Evolutionary conservation across 1,284 basidiomycete genomes (phyloP).

Genomic region (Xerocomus amazonicus): DNA sequence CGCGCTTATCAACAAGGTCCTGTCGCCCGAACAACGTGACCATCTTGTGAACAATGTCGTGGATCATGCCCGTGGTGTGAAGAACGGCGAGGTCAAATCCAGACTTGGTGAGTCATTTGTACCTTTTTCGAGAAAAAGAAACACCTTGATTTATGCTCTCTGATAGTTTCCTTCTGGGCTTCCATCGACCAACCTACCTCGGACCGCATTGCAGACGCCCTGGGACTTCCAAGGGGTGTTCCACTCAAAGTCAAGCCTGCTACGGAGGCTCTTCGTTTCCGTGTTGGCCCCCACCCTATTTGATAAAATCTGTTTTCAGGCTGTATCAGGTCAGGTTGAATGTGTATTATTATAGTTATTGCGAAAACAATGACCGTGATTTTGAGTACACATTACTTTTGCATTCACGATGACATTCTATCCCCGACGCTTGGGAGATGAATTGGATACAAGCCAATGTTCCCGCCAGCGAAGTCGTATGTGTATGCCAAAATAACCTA

Average conservation of each 20-base stretch:
- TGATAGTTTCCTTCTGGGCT: constrained; percentile 74
- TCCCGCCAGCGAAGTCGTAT: too few species aligned
- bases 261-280: constrained; percentile 53
- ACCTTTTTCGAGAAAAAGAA: too few species aligned
- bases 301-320: constrained; percentile 4
- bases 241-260: constrained; percentile 67
- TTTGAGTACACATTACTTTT: too few species aligned
- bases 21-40: constrained; percentile 63
- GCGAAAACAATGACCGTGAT: too few species aligned
- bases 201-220: constrained; percentile 69
- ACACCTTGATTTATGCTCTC: constrained; percentile 3
- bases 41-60: constrained; percentile 78
- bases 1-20: constrained; percentile 74
- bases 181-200: constrained; percentile 71
- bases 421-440: too few species aligned
- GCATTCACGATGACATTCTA: too few species aligned
- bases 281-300: constrained; percentile 14
- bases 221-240: constrained; percentile 55
- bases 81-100: constrained; percentile 61
- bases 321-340: background rate
- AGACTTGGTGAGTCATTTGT: constrained; percentile 56
- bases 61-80: constrained; percentile 67
- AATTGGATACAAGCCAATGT: too few species aligned
- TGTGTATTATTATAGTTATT: constrained; percentile 10
- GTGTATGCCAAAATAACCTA: background rate